Conservation (phyloP, 1,284 basidiomycete species). For the Cystobasidium slooffiae region DNA sequence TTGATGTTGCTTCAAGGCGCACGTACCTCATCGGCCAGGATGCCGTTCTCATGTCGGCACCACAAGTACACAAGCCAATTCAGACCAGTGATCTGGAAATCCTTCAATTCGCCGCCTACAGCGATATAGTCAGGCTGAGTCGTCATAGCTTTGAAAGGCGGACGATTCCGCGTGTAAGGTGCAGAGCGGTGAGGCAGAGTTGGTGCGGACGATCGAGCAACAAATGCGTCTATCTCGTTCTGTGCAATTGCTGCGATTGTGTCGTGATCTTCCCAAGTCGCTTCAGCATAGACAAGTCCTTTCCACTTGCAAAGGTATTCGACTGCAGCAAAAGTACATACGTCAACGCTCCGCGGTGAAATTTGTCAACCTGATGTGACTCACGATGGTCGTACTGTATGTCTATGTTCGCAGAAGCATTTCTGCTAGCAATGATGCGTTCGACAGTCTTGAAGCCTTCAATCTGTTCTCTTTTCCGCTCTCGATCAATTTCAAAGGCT, state of each 20-base stretch:
- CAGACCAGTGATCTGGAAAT: constrained; percentile 96
- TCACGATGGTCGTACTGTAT: constrained; percentile 59
- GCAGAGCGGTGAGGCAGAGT: constrained; percentile 86
- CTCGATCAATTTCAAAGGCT: constrained; percentile 76
- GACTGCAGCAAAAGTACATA: constrained; percentile 55
- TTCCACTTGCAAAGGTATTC: constrained; percentile 99
- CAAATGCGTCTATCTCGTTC: constrained; percentile 78
- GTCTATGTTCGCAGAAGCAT: constrained; percentile 65
- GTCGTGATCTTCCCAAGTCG: constrained; percentile 86
- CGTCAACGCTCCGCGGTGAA: neutral
- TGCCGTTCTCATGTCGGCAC: constrained; percentile 93
- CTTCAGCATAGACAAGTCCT: constrained; percentile 89
- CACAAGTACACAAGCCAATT: constrained; percentile 98
- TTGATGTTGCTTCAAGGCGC: neutral
- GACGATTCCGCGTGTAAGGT: constrained; percentile 73
- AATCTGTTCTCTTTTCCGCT: constrained; percentile 84
- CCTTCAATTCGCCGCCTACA: constrained; percentile 82
- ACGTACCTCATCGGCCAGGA: constrained; percentile 84
- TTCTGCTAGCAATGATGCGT: constrained; percentile 83
- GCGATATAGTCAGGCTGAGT: constrained; percentile 88
- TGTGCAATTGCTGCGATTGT: constrained; percentile 57
- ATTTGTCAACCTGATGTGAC: neutral
- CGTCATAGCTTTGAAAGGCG: constrained; percentile 80
- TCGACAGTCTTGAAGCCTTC: constrained; percentile 92
- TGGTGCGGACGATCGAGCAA: constrained; percentile 74